Evolutionary conservation across 306 rosid species (phyloP), one percentile per base, ranked within the genome.

Genomic region (Cyclanthera cordifolia): DNA sequence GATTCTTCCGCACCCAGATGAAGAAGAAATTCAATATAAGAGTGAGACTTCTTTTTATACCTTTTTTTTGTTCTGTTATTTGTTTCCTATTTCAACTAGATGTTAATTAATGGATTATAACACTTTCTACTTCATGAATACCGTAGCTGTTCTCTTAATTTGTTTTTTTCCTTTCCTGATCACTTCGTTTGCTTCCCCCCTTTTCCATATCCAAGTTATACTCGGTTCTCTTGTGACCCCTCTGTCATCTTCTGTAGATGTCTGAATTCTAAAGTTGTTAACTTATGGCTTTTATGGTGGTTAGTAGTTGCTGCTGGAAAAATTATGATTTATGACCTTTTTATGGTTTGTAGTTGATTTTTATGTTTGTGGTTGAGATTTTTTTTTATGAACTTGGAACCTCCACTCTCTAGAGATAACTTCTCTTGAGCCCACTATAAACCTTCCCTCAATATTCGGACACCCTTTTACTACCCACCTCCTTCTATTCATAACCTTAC

Each of bases 21-120:
- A 84, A 84, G 71, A 94, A 76, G 86, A 94, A 88, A 82, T 94
- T 94, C 80, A 94, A 94, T 82, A 90, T 94, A 74, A 84, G 87
- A 95, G 99, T 90, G 30, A 74, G 78, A 55, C 12, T n/a, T 66
- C 54, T 23, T 28, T 69, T 34, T 78, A 57, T 58, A 10, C 70
- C 34, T 15, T 17, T 57, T 20, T 49, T n/a, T 14, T 46, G 41
- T 0, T 64, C 41, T 5, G 59, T 75, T 73, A 53, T 17, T 23
- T 57, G 25, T 59, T 59, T 59, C 24, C 8, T 17, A 34, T 59
- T 59, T 8, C 47, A 32, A 30, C 24, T 32, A n/a, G n/a, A n/a
- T 59, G 14, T 9, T 32, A 9, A 59, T 32, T 27, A 27, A 27
- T 27, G 30, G 30, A 27, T 27, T n/a, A n/a, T n/a, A n/a, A n/a